Percentiles rank a stretch among this genome's conserved stretches.
Evolutionary conservation across 2,329 filamentous ascomycete species (phyloP).

Genomic region (Neofusicoccum cordaticola): DNA sequence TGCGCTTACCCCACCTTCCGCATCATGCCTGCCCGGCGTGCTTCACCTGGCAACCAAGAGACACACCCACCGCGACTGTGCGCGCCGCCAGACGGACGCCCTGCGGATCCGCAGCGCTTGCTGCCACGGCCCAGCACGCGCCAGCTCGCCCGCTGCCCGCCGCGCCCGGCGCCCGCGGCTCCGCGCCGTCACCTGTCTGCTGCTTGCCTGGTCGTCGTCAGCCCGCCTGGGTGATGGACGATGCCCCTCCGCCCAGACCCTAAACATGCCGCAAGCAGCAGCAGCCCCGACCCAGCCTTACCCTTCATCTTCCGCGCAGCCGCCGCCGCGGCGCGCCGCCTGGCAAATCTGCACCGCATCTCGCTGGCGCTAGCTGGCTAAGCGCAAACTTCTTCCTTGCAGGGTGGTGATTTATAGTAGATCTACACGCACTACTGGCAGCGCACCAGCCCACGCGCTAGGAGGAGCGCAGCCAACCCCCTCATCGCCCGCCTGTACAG

Average conservation of each 20-base stretch:
- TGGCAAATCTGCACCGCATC: neutral
- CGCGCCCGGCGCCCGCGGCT: neutral
- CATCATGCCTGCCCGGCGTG: neutral
- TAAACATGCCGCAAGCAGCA: neutral
- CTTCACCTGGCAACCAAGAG: neutral
- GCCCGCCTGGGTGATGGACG: neutral
- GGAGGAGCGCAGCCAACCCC: neutral
- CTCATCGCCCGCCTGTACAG: neutral
- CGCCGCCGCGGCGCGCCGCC: neutral
- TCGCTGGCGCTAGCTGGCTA: neutral
- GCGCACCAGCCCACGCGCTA: neutral
- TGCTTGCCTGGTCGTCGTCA: neutral
- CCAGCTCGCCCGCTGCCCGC: neutral
- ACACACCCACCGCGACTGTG: too few relatives aligned
- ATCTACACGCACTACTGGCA: neutral
- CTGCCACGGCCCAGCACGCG: too few relatives aligned
- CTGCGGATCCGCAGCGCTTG: neutral
- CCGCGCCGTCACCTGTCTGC: neutral
- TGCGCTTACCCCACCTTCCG: constrained; percentile 2
- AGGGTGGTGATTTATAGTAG: constrained; percentile 1
- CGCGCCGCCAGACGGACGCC: neutral
- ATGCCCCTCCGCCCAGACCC: neutral
- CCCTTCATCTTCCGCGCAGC: neutral
- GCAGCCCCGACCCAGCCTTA: neutral
- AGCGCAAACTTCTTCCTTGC: neutral